A percentile compares a stretch with the other conserved stretches of the same genome.
Evolutionary conservation across 805 yeast genomes (phyloP).

Genomic region (Ogataea thermomethanolica): DNA sequence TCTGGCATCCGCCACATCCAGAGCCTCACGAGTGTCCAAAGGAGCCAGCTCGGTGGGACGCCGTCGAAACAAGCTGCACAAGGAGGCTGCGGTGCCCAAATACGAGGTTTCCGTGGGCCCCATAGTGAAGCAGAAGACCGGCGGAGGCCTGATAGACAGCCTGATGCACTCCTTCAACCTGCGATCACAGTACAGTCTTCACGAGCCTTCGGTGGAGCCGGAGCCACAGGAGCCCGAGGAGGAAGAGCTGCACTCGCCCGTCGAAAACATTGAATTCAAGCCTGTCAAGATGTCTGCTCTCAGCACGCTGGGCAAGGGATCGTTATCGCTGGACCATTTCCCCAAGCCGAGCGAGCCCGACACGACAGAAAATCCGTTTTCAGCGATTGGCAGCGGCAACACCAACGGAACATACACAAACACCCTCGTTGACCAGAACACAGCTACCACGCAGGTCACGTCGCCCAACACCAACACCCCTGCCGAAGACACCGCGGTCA

Average conservation of each 20-base stretch:
- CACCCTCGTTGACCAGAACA: constrained; percentile 11
- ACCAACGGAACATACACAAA: constrained; percentile 6
- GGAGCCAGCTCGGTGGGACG: background rate
- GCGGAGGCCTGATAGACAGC: constrained; percentile 26
- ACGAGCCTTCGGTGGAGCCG: constrained; percentile 4
- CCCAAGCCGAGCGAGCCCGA: constrained; percentile 13
- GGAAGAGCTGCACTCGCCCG: constrained; percentile 14
- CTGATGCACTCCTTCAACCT: constrained; percentile 29
- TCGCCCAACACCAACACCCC: constrained; percentile 18
- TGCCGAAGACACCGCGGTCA: constrained; percentile 3
- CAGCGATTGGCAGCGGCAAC: constrained; percentile 6
- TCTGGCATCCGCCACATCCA: constrained; percentile 1
- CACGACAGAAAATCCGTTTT: constrained; percentile 5
- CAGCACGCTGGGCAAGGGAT: constrained; percentile 48
- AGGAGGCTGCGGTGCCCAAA: background rate
- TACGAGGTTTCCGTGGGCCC: background rate
- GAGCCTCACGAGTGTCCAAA: background rate
- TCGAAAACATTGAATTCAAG: constrained; percentile 41
- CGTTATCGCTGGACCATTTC: constrained; percentile 36
- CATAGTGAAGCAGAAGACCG: background rate
- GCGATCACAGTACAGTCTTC: constrained; percentile 22
- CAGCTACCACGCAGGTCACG: constrained; percentile 9
- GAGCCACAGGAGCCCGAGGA: background rate
- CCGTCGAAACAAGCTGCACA: background rate
- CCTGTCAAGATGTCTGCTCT: constrained; percentile 46